Base-by-base conservation (phyloP, 331 rosid species). In the Pyracantha coccinea region DNA sequence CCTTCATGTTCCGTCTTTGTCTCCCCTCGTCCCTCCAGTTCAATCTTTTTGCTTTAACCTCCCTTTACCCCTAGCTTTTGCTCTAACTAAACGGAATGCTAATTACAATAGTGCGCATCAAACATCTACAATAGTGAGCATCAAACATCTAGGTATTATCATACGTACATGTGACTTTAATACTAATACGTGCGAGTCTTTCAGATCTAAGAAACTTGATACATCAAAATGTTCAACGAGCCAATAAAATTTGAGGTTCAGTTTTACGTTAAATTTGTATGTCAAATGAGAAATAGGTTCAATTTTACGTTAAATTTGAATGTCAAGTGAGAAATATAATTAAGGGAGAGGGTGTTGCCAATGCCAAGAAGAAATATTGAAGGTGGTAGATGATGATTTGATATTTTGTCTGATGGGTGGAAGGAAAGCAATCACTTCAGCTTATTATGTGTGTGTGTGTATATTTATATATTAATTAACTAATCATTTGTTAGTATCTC, bases 341-440 rank as follows among this genome's bases (percentile, higher is more conserved):
- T 31, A 72, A 25, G 25, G 27, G 44, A 9, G 44, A 35, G 44
- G 44, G 44, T 35, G 44, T 35, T 35, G 44, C 44, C 44, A 35
- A 35, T 4, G 65, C 33, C 76, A 58, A 72, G 60, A 59, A 41
- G 59, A 59, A 23, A 12, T 62, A 25, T 17, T 15, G 38, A 14
- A 72, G 25, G 66, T 16, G 4, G 23, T 31, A 54, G 65, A 70
- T 35, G 44, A 35, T 35, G 44, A 35, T 35, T 35, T 0, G 8
- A 35, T 35, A 13, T n/a, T 64, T 58, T 58, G 58, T 58, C 68
- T 59, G 57, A 16, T 59, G 76, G 68, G 68, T 35, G 25, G 19
- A 33, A 67, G 57, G 41, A 38, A 59, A 58, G 68, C 68, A 72
- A 58, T 35, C 76, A 35, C 76, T 72, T 72, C 68, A 59, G 41